phyloP scores from a whole-genome alignment of 108 stramenopile genomes.

The Nannochloropsis gaditana region DNA sequence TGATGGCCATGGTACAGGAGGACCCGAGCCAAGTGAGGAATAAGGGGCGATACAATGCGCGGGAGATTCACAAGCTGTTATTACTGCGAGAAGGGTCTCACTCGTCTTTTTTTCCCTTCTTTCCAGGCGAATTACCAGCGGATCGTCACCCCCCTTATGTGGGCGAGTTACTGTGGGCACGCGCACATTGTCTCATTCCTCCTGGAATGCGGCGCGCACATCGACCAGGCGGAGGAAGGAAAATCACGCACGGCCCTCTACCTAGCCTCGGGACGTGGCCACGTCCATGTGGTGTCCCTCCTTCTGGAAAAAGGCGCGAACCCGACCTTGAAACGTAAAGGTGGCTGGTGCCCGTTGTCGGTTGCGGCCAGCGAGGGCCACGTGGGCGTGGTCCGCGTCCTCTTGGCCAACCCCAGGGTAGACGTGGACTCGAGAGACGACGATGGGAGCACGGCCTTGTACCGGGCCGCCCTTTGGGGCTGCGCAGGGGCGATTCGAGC shows the following conservation, averaged over 20 bases:
- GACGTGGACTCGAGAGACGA: neutral
- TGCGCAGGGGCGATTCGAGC: neutral
- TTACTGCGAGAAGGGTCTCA: neutral
- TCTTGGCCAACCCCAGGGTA: neutral
- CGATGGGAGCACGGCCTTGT: neutral
- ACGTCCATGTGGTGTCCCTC: neutral
- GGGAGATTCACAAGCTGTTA: neutral
- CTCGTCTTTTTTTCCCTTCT: neutral
- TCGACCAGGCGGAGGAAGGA: neutral
- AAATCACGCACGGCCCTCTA: neutral
- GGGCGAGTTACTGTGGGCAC: slow-evolving; percentile 1
- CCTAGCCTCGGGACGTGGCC: neutral
- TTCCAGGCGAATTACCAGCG: slow-evolving; percentile 12
- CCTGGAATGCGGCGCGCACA: neutral
- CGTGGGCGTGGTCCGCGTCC: neutral
- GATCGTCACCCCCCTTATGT: slow-evolving; percentile 6
- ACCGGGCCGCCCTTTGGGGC: slow-evolving; percentile 4
- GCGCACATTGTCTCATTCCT: slow-evolving; percentile 8
- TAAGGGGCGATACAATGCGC: neutral
- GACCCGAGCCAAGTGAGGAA: neutral
- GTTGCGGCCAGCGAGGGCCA: neutral
- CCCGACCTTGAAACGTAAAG: neutral
- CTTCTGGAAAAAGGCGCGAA: neutral
- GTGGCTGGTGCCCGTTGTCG: neutral
- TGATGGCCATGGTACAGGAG: neutral